Evolutionary conservation across 306 rosid genomes (phyloP).

Genomic region (Vigna unguiculata): DNA sequence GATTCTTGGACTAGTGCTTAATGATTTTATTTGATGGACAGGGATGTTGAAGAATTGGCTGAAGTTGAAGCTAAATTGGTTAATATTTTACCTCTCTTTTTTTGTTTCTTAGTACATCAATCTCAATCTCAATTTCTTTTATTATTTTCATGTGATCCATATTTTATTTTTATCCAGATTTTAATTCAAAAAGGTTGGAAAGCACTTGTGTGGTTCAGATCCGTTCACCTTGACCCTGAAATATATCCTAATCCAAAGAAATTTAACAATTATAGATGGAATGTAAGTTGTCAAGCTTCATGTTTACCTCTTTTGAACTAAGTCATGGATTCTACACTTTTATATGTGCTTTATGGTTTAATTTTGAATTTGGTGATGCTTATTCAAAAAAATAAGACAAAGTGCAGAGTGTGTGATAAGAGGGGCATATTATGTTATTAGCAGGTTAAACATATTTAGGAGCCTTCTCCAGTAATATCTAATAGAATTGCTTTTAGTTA

Average conservation of each 20-base stretch:
- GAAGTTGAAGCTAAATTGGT: constrained; percentile 97
- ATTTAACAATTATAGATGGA: constrained; percentile 85
- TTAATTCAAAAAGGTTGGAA: too few relatives aligned
- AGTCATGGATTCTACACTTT: background rate
- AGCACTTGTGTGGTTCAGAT: too few relatives aligned
- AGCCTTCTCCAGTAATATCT: too few relatives aligned
- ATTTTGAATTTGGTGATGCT: constrained; percentile 19
- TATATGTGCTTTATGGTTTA: background rate
- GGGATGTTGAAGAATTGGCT: constrained; percentile 86
- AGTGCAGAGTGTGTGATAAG: constrained; percentile 65
- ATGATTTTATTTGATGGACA: constrained; percentile 53
- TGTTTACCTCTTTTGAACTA: background rate
- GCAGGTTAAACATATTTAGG: too few relatives aligned
- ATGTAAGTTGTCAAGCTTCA: constrained; percentile 54
- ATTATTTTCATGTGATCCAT: too few relatives aligned
- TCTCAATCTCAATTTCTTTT: too few relatives aligned
- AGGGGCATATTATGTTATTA: too few relatives aligned
- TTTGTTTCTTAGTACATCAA: too few relatives aligned
- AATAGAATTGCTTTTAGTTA: too few relatives aligned
- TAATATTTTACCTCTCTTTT: constrained; percentile 39
- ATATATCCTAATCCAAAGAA: constrained; percentile 78
- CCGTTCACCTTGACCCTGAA: too few relatives aligned
- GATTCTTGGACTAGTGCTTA: constrained; percentile 15
- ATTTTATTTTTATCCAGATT: too few relatives aligned
- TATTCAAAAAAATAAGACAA: constrained; percentile 56